A percentile compares a stretch with the other conserved stretches of the same genome.
phyloP scores from a whole-genome alignment of 495 filamentous ascomycete species.

The Daldinia caldariorum region DNA sequence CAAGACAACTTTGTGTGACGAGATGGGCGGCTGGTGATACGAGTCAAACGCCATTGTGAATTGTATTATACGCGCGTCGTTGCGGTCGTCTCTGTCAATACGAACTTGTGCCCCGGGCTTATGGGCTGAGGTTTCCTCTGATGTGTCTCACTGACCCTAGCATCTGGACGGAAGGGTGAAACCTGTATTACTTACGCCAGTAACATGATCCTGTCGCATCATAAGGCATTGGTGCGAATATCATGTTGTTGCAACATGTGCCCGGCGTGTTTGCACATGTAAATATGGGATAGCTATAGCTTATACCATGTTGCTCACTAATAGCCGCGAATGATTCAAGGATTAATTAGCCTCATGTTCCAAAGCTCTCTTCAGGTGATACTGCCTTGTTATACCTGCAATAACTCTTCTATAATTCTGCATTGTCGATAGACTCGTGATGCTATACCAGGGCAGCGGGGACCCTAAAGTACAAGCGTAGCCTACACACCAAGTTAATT shows the following conservation, averaged over 20 bases:
- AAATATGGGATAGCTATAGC: not conserved
- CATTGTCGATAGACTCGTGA: not conserved
- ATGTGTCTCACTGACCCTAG: not conserved
- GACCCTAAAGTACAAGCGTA: too few species aligned
- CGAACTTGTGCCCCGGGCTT: not conserved
- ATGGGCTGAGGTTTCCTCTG: not conserved
- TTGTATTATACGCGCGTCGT: not conserved
- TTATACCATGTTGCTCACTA: not conserved
- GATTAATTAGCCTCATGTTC: not conserved
- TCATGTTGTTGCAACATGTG: not conserved
- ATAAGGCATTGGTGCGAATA: not conserved
- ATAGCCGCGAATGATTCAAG: not conserved
- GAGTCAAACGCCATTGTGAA: not conserved
- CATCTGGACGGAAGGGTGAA: constrained; percentile 3
- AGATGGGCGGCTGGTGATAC: not conserved
- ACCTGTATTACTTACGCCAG: constrained; percentile 6
- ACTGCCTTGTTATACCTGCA: not conserved
- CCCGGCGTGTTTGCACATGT: not conserved
- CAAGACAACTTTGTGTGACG: not conserved
- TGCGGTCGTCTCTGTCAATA: not conserved
- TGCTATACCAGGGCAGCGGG: not conserved
- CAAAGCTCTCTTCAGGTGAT: not conserved
- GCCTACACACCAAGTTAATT: too few species aligned
- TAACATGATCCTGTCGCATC: not conserved
- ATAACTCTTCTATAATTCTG: not conserved